Evolutionary conservation across 2,329 filamentous ascomycete genomes (phyloP).

Genomic region (Cercospora sp.): DNA sequence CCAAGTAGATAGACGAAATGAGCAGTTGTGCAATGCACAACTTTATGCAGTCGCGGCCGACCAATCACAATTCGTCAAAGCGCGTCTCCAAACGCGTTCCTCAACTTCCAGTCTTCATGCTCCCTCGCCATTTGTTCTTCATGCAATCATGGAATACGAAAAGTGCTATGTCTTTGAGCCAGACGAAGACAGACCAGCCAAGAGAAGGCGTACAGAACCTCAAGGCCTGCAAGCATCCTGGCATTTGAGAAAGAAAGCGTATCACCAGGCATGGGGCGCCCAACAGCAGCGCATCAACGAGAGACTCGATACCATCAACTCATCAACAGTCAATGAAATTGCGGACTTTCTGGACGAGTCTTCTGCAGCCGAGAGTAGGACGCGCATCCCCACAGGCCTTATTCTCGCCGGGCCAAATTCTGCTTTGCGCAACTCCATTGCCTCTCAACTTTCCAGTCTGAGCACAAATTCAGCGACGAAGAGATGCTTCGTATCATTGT

Average conservation of each 20-base stretch:
- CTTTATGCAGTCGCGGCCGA: not conserved
- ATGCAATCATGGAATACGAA: conserved; percentile 49
- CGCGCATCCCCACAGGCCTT: conserved; percentile 42
- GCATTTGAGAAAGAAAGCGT: conserved; percentile 59
- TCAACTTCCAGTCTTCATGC: not conserved
- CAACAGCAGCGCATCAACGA: conserved; percentile 65
- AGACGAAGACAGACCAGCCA: conserved; percentile 41
- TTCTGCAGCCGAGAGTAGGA: conserved; percentile 12
- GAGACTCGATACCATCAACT: conserved; percentile 43
- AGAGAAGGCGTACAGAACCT: conserved; percentile 42
- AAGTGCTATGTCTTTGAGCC: conserved; percentile 51
- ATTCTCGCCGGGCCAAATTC: conserved; percentile 78
- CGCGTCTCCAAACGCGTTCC: not conserved
- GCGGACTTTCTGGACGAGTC: conserved; percentile 42
- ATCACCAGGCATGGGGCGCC: conserved; percentile 62
- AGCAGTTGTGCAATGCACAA: not conserved
- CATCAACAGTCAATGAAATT: conserved; percentile 42
- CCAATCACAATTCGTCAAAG: not conserved
- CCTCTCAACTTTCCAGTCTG: conserved; percentile 61
- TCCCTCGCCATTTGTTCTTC: not conserved
- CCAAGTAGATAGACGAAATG: not conserved
- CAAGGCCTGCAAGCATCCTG: conserved; percentile 41
- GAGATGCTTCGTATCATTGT: conserved; percentile 65
- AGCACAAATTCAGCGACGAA: conserved; percentile 42
- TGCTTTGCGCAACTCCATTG: conserved; percentile 72